Evolutionary conservation across 2,329 filamentous ascomycete species (phyloP).

Genomic region (Raffaelea ambrosiae): DNA sequence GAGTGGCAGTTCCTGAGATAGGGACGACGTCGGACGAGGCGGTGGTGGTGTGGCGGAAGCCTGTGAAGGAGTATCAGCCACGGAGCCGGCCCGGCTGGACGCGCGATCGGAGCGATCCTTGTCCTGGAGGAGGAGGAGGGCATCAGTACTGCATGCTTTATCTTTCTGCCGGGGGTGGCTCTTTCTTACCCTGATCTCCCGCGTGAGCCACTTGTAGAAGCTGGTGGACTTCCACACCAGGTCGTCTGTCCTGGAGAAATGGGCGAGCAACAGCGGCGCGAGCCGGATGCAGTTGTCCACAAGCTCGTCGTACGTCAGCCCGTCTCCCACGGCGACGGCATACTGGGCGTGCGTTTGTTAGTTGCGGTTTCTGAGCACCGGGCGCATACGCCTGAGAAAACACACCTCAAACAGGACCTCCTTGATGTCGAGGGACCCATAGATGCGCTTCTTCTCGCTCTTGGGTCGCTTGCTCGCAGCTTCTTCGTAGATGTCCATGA

Average conservation of each 20-base stretch:
- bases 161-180: too few species aligned
- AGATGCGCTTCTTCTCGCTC: constrained; percentile 23
- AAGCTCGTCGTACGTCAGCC: constrained; percentile 41
- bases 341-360: constrained; percentile 23
- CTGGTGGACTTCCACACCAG: constrained; percentile 35
- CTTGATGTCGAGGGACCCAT: constrained; percentile 18
- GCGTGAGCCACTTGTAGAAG: constrained; percentile 41
- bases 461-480: constrained; percentile 19
- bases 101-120: constrained; percentile 6
- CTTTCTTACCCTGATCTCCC: constrained; percentile 26
- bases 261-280: constrained; percentile 41
- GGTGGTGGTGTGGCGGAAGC: neutral
- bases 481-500: constrained; percentile 46
- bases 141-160: too few species aligned
- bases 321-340: constrained; percentile 42
- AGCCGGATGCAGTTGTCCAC: constrained; percentile 37
- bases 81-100: constrained; percentile 6
- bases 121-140: constrained; percentile 2
- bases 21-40: neutral
- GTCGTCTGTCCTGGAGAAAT: constrained; percentile 34
- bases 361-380: too few species aligned
- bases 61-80: neutral
- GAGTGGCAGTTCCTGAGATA: neutral
- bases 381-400: neutral
- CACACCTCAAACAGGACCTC: constrained; percentile 27